These are phyloP conservation scores for Scheffersomyces lignicola DNA, from an alignment of 1,139 yeast species.

Conservation along the genomic window DNA sequence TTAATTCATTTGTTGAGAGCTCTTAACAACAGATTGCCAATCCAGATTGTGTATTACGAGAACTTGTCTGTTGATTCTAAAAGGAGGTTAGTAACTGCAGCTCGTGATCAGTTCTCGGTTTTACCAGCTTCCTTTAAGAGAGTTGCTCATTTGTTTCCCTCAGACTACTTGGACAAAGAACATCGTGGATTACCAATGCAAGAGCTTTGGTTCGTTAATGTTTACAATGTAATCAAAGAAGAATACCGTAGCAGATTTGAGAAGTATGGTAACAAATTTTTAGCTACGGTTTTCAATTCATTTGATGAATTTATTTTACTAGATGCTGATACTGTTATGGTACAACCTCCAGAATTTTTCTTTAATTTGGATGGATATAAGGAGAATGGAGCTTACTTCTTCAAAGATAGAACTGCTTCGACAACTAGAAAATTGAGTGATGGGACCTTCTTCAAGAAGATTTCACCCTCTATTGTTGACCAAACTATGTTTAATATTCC, in stretches of 20 bases:
- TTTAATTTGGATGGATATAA: constrained; percentile 38
- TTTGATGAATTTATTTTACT: constrained; percentile 49
- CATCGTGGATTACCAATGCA: constrained; percentile 37
- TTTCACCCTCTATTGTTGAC: constrained; percentile 44
- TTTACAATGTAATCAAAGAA: constrained; percentile 27
- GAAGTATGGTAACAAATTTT: constrained; percentile 49
- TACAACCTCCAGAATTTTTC: constrained; percentile 35
- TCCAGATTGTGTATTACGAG: constrained; percentile 32
- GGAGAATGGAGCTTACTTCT: constrained; percentile 44
- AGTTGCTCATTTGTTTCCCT: constrained; percentile 23
- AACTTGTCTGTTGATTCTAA: constrained; percentile 23
- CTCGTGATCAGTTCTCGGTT: constrained; percentile 21
- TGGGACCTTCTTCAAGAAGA: constrained; percentile 30
- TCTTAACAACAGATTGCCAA: constrained; percentile 32
- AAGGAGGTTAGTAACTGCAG: constrained; percentile 23
- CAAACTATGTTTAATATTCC: constrained; percentile 30
- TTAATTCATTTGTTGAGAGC: constrained; percentile 31
- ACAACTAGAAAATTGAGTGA: constrained; percentile 31
- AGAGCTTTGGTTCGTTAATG: constrained; percentile 47
- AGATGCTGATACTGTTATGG: constrained; percentile 53
- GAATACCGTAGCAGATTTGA: constrained; percentile 28
- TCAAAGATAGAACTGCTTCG: constrained; percentile 46
- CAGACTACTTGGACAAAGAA: constrained; percentile 18
- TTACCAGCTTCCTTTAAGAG: constrained; percentile 24
- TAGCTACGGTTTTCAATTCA: constrained; percentile 50